Evolutionary conservation across 2,329 filamentous ascomycete species (phyloP), one percentile per base, ranked within the genome.

Genomic region (Fusarium pseudocircinatum): DNA sequence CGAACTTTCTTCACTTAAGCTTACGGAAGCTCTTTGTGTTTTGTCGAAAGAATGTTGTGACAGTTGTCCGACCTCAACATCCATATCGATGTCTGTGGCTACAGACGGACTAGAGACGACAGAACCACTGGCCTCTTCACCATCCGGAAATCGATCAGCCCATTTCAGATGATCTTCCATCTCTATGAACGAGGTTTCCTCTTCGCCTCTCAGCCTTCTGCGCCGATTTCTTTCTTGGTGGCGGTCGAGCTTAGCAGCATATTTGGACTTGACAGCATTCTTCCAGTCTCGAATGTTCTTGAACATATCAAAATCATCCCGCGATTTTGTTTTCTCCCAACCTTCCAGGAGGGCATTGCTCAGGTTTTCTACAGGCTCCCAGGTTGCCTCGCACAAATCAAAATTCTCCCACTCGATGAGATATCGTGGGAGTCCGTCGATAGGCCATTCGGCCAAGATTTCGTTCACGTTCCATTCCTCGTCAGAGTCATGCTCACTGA

Each of bases 301-400:
- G 1, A 80, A 79, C 20, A 79, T 44, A 16, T 83, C 82, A 13
- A 76, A 76, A 7, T 76, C 78, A 15, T 82, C 79, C 12, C 79
- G 77, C n/a, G 76, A 72, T 72, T 85, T 86, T 10, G 78, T 81
- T 32, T 81, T 76, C 54, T 82, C 78, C 88, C 88, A 90, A 6
- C 82, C 76, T 0, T 76, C 66, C 5, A 84, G 75, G 10, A 88
- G 78, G 0, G 80, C 80, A 5, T 78, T 69, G 1, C 79, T 80
- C 8, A 90, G 76, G 61, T 88, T 80, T 10, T 82, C 78, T 15
- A 77, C 71, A 1, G 88, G 87, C 71, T 90, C 88, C 88, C 88
- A 90, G 7, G 81, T 82, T 50, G 82, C 81, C n/a, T 81, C 78
- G 36, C 73, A 67, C 1, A 85, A 74, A 2, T 76, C 70, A 52